Base-by-base conservation (phyloP, 169 alveolate genomes). In the Plasmodium berghei region DNA sequence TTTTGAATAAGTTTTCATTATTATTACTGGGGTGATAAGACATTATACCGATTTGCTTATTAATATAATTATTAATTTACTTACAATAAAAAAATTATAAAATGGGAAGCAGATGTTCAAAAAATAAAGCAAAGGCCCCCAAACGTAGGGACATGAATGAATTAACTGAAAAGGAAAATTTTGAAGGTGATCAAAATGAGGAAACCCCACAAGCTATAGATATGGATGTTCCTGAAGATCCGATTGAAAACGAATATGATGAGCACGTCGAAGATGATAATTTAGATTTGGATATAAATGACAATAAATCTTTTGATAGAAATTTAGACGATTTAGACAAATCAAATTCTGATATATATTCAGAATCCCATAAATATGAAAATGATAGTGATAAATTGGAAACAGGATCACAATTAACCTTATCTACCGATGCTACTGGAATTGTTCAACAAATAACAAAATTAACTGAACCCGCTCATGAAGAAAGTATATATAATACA, bases 61-160 rank as follows among this genome's bases (percentile, higher is more conserved):
- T 52, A 52, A 12, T 52, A 3, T 52, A 14, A 52, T 52, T 52
- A 52, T 52, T 52, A 34, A 34, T 34, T 34, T 34, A 52, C 59
- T 52, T 14, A 52, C 52, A 63, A 34, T 34, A 63, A 63, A 14
- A 72, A 63, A 28, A 40, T 63, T 64, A 77, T 70, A 77, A 42
- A 77, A 77, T 77, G 89, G 89, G 89, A 56, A 63, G 58, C 54
- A 12, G 22, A 12, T 93, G 95, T 85, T 71, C 70, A 72, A 89
- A 88, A 56, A 90, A 74, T 83, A 87, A 71, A 87, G 94, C 92
- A n/a, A 93, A 87, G 77, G 86, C 83, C 74, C 95, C 95, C 62
- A 89, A 90, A 85, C 88, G 95, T 64, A 89, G 87, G 59, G 92
- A 93, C 42, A 92, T 93, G 46, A 74, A 93, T 59, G 95, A 93